Base-by-base conservation (phyloP, 495 filamentous ascomycete species). In the Aspergillus egyptiacus region DNA sequence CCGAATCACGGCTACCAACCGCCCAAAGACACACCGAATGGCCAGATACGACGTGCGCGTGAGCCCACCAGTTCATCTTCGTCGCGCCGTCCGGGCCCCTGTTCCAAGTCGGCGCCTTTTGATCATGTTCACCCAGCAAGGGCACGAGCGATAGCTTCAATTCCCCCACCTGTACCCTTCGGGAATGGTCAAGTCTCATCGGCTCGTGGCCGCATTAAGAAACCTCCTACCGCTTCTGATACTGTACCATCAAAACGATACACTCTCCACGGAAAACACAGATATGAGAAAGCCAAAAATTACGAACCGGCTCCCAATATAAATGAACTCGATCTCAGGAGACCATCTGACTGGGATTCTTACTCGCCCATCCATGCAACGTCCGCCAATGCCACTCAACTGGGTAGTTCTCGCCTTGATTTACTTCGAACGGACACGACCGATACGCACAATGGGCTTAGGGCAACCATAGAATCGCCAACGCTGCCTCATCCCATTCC, bases 291-390 rank as follows among this genome's bases (percentile, higher is more conserved):
- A 59, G 18, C 53, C 3, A 68, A 67, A 37, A 66, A 62, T 37
- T 54, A 65, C 8, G 73, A 79, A 45, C 58, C 58, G 3, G 66
- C 64, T 11, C 75, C 73, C 4, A 72, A 82, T 45, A 56, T 68
- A 18, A 65, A 50, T 36, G 51, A 68, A 23, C 39, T 78, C 18
- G 52, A 72, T 7, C 59, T 78, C 5, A 55, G 65, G 33, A 57
- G 62, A 50, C 66, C 66, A 22, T 58, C 65, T 25, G 61, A 73
- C n/a, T 61, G 59, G 53, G 34, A 45, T 14, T 27, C 55, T 23
- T 40, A 45, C 27, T 39, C 47, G 10, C 48, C 40, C 19, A 37
- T 43, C n/a, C 18, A 34, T 14, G n/a, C 44, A 14, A 32, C 28
- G 10, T 50, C 40, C 19, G 39, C 46, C n/a, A 23, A 34, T 14